Conservation (phyloP, 2,329 filamentous ascomycete genomes). For the Fusarium tuaranense region DNA sequence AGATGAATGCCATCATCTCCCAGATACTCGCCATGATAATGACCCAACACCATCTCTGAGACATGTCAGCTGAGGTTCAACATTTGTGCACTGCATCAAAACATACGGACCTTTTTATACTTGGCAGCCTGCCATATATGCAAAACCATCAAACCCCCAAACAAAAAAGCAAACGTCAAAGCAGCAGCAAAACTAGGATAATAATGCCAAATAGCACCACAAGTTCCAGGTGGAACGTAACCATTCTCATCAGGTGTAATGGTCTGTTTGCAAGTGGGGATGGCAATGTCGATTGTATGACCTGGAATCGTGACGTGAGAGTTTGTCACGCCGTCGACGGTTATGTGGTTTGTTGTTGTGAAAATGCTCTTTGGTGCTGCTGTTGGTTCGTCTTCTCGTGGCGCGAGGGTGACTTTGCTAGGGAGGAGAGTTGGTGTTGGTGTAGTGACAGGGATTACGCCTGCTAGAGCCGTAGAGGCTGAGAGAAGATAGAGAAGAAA, state of each 20-base stretch:
- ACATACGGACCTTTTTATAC: conserved; percentile 41
- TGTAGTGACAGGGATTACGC: conserved; percentile 16
- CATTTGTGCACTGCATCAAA: conserved; percentile 3
- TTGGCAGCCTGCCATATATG: conserved; percentile 37
- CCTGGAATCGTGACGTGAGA: conserved; percentile 40
- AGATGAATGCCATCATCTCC: conserved; percentile 39
- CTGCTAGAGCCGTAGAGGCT: background rate
- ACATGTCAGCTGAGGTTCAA: background rate
- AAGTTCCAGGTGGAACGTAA: conserved; percentile 47
- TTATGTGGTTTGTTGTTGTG: conserved; percentile 45
- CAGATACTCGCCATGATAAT: conserved; percentile 51
- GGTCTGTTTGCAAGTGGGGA: conserved; percentile 53
- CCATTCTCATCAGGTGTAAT: conserved; percentile 49
- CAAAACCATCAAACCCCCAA: conserved; percentile 31
- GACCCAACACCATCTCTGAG: conserved; percentile 50
- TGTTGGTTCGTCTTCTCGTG: conserved; percentile 7
- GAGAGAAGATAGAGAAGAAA: conserved; percentile 33
- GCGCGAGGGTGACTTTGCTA: conserved; percentile 17
- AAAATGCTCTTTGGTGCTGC: conserved; percentile 36
- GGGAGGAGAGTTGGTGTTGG: conserved; percentile 10
- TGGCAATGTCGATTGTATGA: conserved; percentile 47
- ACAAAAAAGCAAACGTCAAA: conserved; percentile 43
- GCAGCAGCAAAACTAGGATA: conserved; percentile 49
- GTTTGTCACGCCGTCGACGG: conserved; percentile 33
- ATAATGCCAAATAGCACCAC: conserved; percentile 49